Base-by-base conservation (phyloP, 495 filamentous ascomycete species). In the Glarea lozoyensis region DNA sequence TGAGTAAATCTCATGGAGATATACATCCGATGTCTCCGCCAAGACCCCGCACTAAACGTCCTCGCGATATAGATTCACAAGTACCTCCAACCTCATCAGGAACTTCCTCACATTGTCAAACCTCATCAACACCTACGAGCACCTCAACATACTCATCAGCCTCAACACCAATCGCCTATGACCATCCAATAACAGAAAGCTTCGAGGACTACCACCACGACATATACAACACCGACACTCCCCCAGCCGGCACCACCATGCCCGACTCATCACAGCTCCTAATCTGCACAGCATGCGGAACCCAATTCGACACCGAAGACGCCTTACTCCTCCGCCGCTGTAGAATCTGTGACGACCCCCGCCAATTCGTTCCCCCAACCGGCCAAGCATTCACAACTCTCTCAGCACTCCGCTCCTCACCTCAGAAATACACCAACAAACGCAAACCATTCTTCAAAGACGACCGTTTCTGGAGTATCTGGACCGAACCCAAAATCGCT, bases 341-440 rank as follows among this genome's bases (percentile, higher is more conserved):
- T 65, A 73, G 76, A 39, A 85, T 89, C 45, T 89, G 84, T 60
- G 84, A 88, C 61, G 82, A 80, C 56, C 70, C 82, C 1, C 71
- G 84, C 4, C 84, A 88, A 61, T 89, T 72, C 55, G 72, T 82
- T 0, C 76, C 76, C 2, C 63, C 68, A 0, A 60, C 69, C 0
- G 80, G 79, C 13, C 75, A 78, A 48, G 55, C 64, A 21, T 85
- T 81, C 63, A 82, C 73, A 0, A 76, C 70, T 0, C 41, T 54
- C 6, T 7, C 46, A 2, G 37, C 35, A n/a, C 42, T 57, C 17
- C 51, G 42, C 17, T 32, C n/a, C 2, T n/a, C n/a, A 5, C 30
- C 46, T 19, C 18, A 40, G 30, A n/a, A n/a, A n/a, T n/a, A n/a
- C n/a, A n/a, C n/a, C n/a, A 54, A 53, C 27, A 37, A 42, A 31